phyloP scores from a whole-genome alignment of 108 stramenopile genomes.

The Cyclotella cryptica region DNA sequence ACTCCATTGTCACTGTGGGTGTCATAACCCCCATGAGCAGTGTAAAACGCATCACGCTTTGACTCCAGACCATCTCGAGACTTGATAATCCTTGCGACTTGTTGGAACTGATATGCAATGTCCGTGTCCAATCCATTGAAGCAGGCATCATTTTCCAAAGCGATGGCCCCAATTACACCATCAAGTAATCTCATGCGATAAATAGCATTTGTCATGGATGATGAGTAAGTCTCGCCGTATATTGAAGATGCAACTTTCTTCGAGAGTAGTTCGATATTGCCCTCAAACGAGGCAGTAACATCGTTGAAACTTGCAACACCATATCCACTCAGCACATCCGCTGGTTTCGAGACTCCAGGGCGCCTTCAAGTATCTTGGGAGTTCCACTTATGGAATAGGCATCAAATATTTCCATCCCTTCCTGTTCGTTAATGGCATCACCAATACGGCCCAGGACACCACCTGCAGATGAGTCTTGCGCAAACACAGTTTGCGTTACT shows the following conservation, averaged over 20 bases:
- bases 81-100: conserved; percentile 27
- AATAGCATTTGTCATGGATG: conserved; percentile 26
- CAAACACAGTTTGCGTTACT: conserved; percentile 37
- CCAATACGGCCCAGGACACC: conserved; percentile 50
- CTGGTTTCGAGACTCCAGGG: conserved; percentile 42
- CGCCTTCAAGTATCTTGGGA: conserved; percentile 39
- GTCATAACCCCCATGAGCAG: conserved; percentile 41
- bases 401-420: conserved; percentile 27
- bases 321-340: conserved; percentile 34
- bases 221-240: conserved; percentile 41
- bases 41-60: conserved; percentile 45
- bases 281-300: conserved; percentile 8
- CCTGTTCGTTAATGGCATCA: conserved; percentile 36
- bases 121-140: conserved; percentile 16
- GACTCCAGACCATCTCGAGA: conserved; percentile 23
- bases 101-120: conserved; percentile 34
- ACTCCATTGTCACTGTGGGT: conserved; percentile 34
- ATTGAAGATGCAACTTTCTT: conserved; percentile 27
- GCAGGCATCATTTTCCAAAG: conserved; percentile 16
- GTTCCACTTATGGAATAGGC: conserved; percentile 46
- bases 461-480: conserved; percentile 25
- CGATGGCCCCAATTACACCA: conserved; percentile 13
- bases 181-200: conserved; percentile 17
- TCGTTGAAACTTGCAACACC: conserved; percentile 28
- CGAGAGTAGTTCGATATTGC: conserved; percentile 21